Evolutionary conservation across 495 filamentous ascomycete species (phyloP).

Genomic region (Xylaria longipes): DNA sequence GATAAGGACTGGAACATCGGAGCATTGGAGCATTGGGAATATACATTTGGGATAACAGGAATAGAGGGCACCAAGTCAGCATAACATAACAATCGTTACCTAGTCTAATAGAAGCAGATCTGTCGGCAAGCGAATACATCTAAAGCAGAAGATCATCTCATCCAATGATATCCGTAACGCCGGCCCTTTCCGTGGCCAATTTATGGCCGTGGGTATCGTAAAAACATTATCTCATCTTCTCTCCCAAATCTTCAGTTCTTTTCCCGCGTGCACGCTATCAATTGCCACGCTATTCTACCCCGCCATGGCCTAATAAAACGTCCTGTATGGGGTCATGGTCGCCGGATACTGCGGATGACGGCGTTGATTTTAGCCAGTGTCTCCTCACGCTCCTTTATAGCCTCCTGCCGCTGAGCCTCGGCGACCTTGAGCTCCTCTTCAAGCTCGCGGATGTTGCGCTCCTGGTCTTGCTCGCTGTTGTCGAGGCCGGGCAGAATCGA

Average conservation of each 20-base stretch:
- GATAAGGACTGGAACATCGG: background rate
- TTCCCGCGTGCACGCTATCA: background rate
- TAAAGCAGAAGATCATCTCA: background rate
- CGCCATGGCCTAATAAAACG: background rate
- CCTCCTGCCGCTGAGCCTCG: constrained; percentile 73
- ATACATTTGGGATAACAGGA: background rate
- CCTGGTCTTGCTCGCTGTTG: constrained; percentile 82
- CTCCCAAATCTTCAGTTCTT: constrained; percentile 1
- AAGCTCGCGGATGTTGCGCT: constrained; percentile 72
- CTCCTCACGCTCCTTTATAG: constrained; percentile 72
- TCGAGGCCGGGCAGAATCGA: constrained; percentile 84
- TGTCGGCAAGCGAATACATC: background rate
- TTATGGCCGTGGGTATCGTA: constrained; percentile 24
- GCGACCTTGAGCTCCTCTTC: constrained; percentile 76
- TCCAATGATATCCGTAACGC: background rate
- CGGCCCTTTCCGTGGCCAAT: background rate
- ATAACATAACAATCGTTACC: background rate
- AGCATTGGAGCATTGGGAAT: background rate
- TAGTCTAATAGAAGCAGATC: background rate
- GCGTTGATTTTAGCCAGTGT: constrained; percentile 71
- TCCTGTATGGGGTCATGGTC: constrained; percentile 45
- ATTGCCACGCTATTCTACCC: background rate
- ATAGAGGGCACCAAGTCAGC: background rate
- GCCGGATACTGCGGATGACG: constrained; percentile 64
- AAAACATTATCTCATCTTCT: constrained; percentile 19